phyloP scores from a whole-genome alignment of 2,329 filamentous ascomycete species.

The Herpomyces periplanetae region DNA sequence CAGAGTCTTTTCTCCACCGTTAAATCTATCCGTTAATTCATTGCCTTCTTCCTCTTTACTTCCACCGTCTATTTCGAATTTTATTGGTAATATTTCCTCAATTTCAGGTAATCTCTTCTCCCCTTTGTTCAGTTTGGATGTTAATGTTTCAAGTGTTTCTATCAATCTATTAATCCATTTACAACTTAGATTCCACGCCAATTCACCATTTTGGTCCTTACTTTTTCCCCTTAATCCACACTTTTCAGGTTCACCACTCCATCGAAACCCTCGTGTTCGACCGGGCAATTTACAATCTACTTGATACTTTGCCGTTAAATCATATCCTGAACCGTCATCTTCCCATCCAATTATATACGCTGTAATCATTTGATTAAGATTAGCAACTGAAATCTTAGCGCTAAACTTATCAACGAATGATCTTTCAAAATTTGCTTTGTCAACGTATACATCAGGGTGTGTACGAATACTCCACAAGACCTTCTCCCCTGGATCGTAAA shows the following conservation, averaged over 20 bases:
- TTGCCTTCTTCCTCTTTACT: slow-evolving; percentile 23
- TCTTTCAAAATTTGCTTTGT: slow-evolving; percentile 30
- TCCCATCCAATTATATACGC: slow-evolving; percentile 58
- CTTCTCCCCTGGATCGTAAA: slow-evolving; percentile 38
- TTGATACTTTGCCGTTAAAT: slow-evolving; percentile 75
- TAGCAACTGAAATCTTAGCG: slow-evolving; percentile 43
- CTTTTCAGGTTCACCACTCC: too few relatives aligned
- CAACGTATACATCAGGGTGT: slow-evolving; percentile 21
- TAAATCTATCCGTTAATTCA: too few relatives aligned
- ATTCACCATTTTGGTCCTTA: too few relatives aligned
- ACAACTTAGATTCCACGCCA: slow-evolving; percentile 28
- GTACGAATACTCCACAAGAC: slow-evolving; percentile 41
- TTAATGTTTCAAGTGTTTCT: slow-evolving; percentile 13
- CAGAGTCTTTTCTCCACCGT: slow-evolving; percentile 26
- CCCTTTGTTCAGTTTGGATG: slow-evolving; percentile 33
- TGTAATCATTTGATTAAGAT: slow-evolving; percentile 52
- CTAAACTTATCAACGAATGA: slow-evolving; percentile 40
- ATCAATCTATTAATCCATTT: slow-evolving; percentile 68
- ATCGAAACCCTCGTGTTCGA: too few relatives aligned
- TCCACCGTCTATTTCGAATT: slow-evolving; percentile 20
- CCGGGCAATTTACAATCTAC: too few relatives aligned
- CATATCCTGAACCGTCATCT: slow-evolving; percentile 53
- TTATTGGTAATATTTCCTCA: slow-evolving; percentile 19
- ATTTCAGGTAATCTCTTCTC: slow-evolving; percentile 37
- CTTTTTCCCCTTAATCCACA: too few relatives aligned